Base-by-base conservation (phyloP, 2,329 filamentous ascomycete species). In the Biscogniauxia sp. region DNA sequence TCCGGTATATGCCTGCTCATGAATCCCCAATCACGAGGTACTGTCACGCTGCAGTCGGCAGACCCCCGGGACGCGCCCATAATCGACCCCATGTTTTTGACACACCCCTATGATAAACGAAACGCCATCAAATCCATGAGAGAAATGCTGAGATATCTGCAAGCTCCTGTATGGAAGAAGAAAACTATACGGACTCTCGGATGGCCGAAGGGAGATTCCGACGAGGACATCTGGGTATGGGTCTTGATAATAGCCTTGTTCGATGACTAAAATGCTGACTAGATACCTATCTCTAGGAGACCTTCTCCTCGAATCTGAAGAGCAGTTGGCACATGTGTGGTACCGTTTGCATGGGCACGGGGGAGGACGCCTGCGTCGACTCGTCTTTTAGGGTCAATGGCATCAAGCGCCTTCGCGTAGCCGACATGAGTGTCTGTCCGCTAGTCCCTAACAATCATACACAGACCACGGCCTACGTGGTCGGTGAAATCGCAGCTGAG, bases 391-490 rank as follows among this genome's bases (percentile, higher is more conserved):
- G 54, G 54, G 57, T 66, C 23, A 26, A 60, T 20, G 66, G 66
- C 13, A 32, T 62, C n/a, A 20, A 60, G 3, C n/a, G 53, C 8
- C 45, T 68, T 15, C 62, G 66, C 3, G 64, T 68, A 8, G 64
- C 63, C 1, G 66, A 68, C 23, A 60, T 68, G 61, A 68, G 66
- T 51, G 64, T 68, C 41, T 64, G 61, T 25, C 66, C 66, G 3
- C 20, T 66, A 41, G 41, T 65, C 2, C 76, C 77, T 1, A 78
- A 79, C 45, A 64, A 59, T 45, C 66, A 78, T 2, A 78, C 79
- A 20, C 78, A 81, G 66, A 78, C 77, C 57, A 76, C 75, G 5
- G 78, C 80, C 2, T 82, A 81, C 62, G 77, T 78, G 72, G 66
- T 79, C 37, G 79, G 70, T 7, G 80, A 81, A 66, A 79, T 77